Evolutionary conservation across 176 grass and related monocot genomes (phyloP), one percentile per base, ranked within the genome.

Genomic region (Cenchrus fungigraminus): DNA sequence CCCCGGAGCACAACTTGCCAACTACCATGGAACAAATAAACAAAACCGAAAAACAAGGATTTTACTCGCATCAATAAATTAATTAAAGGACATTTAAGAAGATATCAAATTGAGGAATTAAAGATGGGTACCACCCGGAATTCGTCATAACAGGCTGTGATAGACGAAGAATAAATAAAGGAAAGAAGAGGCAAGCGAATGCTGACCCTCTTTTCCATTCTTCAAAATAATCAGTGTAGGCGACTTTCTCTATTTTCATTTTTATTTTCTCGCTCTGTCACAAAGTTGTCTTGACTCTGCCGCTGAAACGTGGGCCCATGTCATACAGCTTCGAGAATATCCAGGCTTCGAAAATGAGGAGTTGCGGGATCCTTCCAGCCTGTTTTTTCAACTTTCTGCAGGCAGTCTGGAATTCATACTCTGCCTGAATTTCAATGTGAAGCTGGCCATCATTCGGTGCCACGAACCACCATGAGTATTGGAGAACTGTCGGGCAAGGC

Each of bases 21-120:
- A 77, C 87, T 65, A 90, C 70, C 76, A 43, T 63, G 44, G 78
- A 81, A 84, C 74, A 72, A 70, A 90, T 70, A 86, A 84, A 86
- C 5, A 83, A 83, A 90, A 82, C 53, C 10, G 28, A 29, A 72
- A 79, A 86, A 57, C 47, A 50, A 55, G 57, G 17, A 58, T 64
- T 72, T 46, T 86, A 65, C n/a, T 43, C 47, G 70, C 79, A 70
- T 17, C 46, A 29, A 76, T 81, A 86, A 83, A 65, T 77, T 20
- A 65, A 65, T 79, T 80, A 46, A 56, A 65, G 68, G 47, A 20
- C 58, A 64, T 15, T 11, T 3, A 17, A 17, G 19, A 58, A 86
- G 59, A n/a, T 73, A 84, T 72, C 56, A 86, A 82, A 58, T 57
- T 40, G 57, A 78, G 55, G 46, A 79, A 72, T 20, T 34, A 73